A percentile compares a stretch with the other conserved stretches of the same genome.
phyloP scores from a whole-genome alignment of 2,329 filamentous ascomycete species.

The Penicillium sp. region DNA sequence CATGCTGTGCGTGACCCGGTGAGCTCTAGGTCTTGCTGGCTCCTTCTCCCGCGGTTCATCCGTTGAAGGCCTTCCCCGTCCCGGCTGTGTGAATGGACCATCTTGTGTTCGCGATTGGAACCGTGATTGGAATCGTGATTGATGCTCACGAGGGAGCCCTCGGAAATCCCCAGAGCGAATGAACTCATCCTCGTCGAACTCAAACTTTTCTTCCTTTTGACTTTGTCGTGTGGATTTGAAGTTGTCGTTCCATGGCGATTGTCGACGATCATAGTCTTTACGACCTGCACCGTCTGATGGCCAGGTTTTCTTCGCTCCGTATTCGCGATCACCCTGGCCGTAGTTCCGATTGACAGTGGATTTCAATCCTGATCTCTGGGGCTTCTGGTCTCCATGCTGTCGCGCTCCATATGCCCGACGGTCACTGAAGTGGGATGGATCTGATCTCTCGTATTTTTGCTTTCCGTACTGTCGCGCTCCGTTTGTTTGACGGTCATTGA shows the following conservation, averaged over 20 bases:
- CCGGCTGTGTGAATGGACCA: background rate
- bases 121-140: constrained; percentile 9
- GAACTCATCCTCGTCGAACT: constrained; percentile 33
- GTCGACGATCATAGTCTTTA: background rate
- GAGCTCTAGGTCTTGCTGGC: constrained; percentile 11
- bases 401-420: background rate
- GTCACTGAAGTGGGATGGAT: background rate
- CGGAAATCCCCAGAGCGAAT: constrained; percentile 32
- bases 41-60: constrained; percentile 8
- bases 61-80: background rate
- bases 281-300: background rate
- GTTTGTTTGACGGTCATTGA: background rate
- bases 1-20: constrained; percentile 22
- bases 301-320: background rate
- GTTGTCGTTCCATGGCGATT: background rate
- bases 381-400: background rate
- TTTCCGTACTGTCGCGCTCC: background rate
- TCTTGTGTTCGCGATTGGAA: constrained; percentile 3
- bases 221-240: background rate
- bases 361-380: background rate
- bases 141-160: constrained; percentile 23
- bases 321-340: background rate
- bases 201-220: background rate
- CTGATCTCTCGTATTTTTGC: background rate
- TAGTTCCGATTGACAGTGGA: background rate